Evolutionary conservation across 345 rosid genomes (phyloP), one percentile per base, ranked within the genome.

Genomic region (Syzygium oleosum): DNA sequence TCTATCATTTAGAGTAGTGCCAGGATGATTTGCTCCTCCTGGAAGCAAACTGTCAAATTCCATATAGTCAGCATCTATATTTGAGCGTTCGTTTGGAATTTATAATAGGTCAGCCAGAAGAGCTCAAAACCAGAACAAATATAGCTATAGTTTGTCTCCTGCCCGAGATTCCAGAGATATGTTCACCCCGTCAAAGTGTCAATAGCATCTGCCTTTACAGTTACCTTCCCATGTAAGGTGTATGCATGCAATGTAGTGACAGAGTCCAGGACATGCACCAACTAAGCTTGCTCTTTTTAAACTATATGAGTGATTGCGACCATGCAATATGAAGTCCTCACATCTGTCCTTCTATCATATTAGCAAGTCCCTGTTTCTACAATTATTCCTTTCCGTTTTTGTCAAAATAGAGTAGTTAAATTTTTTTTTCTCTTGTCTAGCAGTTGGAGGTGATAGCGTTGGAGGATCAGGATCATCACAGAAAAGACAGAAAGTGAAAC

Each of bases 61-160:
- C 2, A 41, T 13, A 27, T 1, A 12, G 16, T 61, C 17, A 6
- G 13, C 2, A 6, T n/a, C 3, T n/a, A n/a, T 61, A n/a, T 1
- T 13, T 61, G 0, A 61, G 68, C 17, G 2, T 61, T 7, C 9
- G 6, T 61, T n/a, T 14, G 2, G 17, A 61, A 61, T 61, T 61
- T 58, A n/a, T 13, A 58, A 4, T 23, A 61, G 73, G n/a, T n/a
- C 34, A 14, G 34, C 34, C 73, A 61, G 73, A n/a, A 13, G 73
- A 61, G 38, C 73, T 61, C 19, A 17, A 61, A 61, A 61, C 73
- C 73, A 61, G 34, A n/a, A n/a, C 73, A 13, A 2, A 61, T 61
- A n/a, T 14, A 61, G 34, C 34, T 61, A 61, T n/a, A 29, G 15
- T 61, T 61, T n/a, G 73, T 61, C 65, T 27, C 12, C 3, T 13